These are phyloP conservation scores for Trichosanthes truncata DNA, from an alignment of 306 rosid species.

Conservation along the genomic window DNA sequence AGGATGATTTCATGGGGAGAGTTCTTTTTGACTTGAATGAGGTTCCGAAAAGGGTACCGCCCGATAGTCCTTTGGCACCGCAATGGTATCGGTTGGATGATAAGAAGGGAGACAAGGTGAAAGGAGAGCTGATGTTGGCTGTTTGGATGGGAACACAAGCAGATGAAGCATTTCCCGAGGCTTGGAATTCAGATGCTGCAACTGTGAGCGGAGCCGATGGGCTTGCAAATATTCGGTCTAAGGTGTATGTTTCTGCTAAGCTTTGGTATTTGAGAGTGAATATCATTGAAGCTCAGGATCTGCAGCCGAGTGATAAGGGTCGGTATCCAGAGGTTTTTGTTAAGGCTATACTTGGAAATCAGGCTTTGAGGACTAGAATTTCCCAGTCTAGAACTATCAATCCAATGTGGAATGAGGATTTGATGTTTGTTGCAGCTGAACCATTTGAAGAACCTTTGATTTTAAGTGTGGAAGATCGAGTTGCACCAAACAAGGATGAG, in stretches of 20 bases:
- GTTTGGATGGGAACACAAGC: slow-evolving; percentile 97
- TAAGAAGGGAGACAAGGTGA: slow-evolving; percentile 62
- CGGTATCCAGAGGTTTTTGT: slow-evolving; percentile 55
- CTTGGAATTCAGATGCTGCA: slow-evolving; percentile 66
- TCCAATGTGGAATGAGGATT: slow-evolving; percentile 67
- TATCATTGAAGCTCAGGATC: slow-evolving; percentile 59
- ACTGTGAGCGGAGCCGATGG: slow-evolving; percentile 54
- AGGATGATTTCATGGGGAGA: slow-evolving; percentile 81
- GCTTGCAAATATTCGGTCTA: slow-evolving; percentile 48
- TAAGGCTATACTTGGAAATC: slow-evolving; percentile 48
- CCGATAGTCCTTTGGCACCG: slow-evolving; percentile 87
- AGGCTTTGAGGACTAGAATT: slow-evolving; percentile 42
- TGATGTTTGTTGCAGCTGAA: slow-evolving; percentile 64
- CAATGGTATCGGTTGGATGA: slow-evolving; percentile 77
- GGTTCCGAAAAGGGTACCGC: slow-evolving; percentile 68
- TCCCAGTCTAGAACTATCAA: slow-evolving; percentile 45
- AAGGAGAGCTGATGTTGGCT: slow-evolving; percentile 84
- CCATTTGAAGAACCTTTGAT: slow-evolving; percentile 54
- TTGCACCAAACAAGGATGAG: slow-evolving; percentile 63
- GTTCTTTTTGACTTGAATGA: slow-evolving; percentile 76
- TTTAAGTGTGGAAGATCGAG: slow-evolving; percentile 58
- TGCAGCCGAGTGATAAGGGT: slow-evolving; percentile 45
- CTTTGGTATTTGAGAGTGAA: slow-evolving; percentile 72
- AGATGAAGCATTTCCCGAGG: slow-evolving; percentile 79
- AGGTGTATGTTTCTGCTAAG: slow-evolving; percentile 62